phyloP scores from a whole-genome alignment of 225 moss, liverwort and hornwort genomes.

The Marchantia polymorpha region DNA sequence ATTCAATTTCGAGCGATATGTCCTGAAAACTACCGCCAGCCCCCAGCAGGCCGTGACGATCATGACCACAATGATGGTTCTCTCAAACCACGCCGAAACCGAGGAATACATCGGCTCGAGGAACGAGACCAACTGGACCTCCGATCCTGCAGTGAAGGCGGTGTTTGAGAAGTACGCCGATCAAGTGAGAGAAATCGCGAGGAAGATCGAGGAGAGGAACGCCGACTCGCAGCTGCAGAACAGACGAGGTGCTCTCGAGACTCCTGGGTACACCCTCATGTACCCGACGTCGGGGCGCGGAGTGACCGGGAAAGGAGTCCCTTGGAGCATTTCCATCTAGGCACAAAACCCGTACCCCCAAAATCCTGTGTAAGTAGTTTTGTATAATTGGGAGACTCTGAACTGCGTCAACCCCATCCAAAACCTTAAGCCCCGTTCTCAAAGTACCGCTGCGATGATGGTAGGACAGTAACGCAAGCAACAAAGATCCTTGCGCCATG shows the following conservation, averaged over 20 bases:
- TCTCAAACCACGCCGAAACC: not conserved
- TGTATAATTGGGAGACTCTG: too few species aligned
- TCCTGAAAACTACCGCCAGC: not conserved
- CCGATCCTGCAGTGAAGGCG: not conserved
- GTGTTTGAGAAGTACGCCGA: not conserved
- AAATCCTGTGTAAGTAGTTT: too few species aligned
- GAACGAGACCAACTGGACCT: slow-evolving; percentile 9
- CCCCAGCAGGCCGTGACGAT: not conserved
- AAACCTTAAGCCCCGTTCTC: too few species aligned
- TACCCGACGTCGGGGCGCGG: not conserved
- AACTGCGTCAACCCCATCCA: too few species aligned
- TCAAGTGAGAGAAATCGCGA: not conserved
- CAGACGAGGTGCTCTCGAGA: not conserved
- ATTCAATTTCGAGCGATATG: not conserved
- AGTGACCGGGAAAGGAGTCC: slow-evolving; percentile 4
- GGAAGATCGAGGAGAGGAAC: not conserved
- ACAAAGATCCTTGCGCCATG: too few species aligned
- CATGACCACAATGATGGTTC: not conserved
- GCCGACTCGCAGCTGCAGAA: not conserved
- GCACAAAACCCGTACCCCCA: too few species aligned
- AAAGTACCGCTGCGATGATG: too few species aligned
- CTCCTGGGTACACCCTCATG: slow-evolving; percentile 2
- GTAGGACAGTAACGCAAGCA: too few species aligned
- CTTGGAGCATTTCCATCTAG: slow-evolving; percentile 4
- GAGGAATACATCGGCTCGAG: slow-evolving; percentile 20